Conservation (phyloP, 345 rosid species). For the Citropsis articulata region DNA sequence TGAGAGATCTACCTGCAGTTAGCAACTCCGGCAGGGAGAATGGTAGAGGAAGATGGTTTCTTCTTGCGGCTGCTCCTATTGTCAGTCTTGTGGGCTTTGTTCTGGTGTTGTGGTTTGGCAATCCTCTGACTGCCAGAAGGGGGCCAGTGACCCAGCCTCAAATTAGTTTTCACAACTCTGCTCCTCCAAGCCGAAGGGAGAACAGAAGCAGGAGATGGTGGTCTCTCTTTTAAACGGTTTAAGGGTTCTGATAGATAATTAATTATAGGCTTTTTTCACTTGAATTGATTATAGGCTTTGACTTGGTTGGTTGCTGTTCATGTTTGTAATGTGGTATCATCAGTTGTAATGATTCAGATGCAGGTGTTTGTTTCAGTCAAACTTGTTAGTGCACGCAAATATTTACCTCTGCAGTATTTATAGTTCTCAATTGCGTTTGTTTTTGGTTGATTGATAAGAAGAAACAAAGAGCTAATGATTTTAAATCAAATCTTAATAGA, state of each 20-base stretch:
- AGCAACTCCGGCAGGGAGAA: constrained; percentile 22
- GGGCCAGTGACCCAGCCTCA: constrained; percentile 24
- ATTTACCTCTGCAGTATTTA: background rate
- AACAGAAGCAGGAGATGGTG: constrained; percentile 79
- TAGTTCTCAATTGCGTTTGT: background rate
- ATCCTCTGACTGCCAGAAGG: constrained; percentile 42
- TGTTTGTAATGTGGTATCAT: background rate
- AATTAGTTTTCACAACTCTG: constrained; percentile 14
- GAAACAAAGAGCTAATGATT: background rate
- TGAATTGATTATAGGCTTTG: background rate
- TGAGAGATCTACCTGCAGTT: constrained; percentile 17
- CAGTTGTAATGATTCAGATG: background rate
- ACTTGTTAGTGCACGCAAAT: background rate
- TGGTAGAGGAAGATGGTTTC: constrained; percentile 69
- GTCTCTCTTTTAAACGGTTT: constrained; percentile 46
- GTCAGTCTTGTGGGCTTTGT: constrained; percentile 73
- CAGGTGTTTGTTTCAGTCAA: background rate
- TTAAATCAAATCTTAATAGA: background rate
- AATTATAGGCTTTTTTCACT: background rate
- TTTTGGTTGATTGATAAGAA: background rate
- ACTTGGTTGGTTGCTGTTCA: background rate
- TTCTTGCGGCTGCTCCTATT: constrained; percentile 80
- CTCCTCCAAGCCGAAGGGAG: constrained; percentile 40
- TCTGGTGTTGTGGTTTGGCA: constrained; percentile 65
- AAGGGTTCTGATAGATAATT: background rate